Evolutionary conservation across 352 stramenopile species (phyloP).

Genomic region (Phytophthora tubulina): DNA sequence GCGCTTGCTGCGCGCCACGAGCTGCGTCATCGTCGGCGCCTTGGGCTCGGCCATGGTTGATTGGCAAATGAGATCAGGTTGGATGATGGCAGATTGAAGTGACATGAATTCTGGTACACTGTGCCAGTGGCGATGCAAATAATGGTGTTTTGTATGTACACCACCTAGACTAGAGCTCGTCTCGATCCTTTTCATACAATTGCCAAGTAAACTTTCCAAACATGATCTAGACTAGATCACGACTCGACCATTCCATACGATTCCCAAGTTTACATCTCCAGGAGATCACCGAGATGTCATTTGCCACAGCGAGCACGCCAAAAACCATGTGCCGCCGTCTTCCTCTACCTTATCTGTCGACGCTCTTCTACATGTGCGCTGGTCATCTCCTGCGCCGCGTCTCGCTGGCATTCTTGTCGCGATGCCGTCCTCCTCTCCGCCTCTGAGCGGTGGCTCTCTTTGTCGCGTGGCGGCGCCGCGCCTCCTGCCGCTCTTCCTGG

Average conservation of each 20-base stretch:
- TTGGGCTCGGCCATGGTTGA: slow-evolving; percentile 13
- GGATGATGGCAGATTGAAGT: slow-evolving; percentile 27
- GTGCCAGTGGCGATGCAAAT: not conserved
- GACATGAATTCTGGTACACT: slow-evolving; percentile 21
- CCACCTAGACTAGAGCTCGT: no score
- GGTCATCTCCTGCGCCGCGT: slow-evolving; percentile 15
- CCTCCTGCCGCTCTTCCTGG: slow-evolving; percentile 40
- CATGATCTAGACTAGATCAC: slow-evolving; percentile 5
- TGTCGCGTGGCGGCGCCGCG: slow-evolving; percentile 11
- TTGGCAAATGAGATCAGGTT: slow-evolving; percentile 17
- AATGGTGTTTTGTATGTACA: not conserved
- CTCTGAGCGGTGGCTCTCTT: slow-evolving; percentile 19
- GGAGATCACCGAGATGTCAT: slow-evolving; percentile 15
- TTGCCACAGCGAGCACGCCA: not conserved
- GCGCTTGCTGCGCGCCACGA: slow-evolving; percentile 41
- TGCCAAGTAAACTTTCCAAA: not conserved
- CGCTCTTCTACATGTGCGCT: slow-evolving; percentile 37
- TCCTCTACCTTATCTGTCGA: slow-evolving; percentile 23
- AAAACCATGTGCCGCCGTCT: slow-evolving; percentile 10
- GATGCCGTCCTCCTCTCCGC: slow-evolving; percentile 23
- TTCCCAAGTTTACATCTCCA: not conserved
- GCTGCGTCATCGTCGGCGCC: slow-evolving; percentile 14
- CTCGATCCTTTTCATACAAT: no score
- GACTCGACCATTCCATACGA: not conserved
- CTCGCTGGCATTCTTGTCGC: slow-evolving; percentile 30